Evolutionary conservation across 805 yeast genomes (phyloP).

Genomic region (Diddensiella transvaalensis): DNA sequence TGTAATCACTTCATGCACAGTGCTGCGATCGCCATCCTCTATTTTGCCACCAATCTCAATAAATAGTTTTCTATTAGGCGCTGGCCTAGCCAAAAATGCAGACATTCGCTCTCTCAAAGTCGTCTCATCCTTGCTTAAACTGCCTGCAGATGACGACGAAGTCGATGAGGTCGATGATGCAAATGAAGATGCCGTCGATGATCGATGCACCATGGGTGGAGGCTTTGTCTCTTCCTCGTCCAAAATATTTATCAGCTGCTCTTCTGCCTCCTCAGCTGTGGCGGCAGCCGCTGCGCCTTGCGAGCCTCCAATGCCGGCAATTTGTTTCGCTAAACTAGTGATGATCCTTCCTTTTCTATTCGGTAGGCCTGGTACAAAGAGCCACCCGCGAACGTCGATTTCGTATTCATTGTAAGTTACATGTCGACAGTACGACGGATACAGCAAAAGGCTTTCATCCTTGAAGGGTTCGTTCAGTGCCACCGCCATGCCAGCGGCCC

Average conservation of each 20-base stretch:
- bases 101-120: conserved; percentile 61
- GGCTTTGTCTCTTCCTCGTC: background rate
- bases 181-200: conserved; percentile 3
- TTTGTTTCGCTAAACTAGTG: conserved; percentile 63
- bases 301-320: conserved; percentile 40
- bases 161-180: conserved; percentile 18
- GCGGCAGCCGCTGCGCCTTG: conserved; percentile 1
- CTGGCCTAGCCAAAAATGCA: conserved; percentile 64
- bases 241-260: conserved; percentile 1
- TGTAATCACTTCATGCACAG: conserved; percentile 37
- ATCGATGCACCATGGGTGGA: background rate
- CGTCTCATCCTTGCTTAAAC: conserved; percentile 13
- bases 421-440: conserved; percentile 51
- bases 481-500: background rate
- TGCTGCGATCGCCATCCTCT: conserved; percentile 31
- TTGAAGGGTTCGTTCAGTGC: conserved; percentile 25
- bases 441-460: conserved; percentile 58
- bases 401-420: conserved; percentile 39
- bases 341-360: conserved; percentile 68
- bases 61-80: conserved; percentile 53
- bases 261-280: conserved; percentile 5
- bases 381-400: conserved; percentile 69
- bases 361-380: conserved; percentile 64
- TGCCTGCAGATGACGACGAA: background rate
- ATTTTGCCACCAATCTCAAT: conserved; percentile 53